These are phyloP conservation scores for Clohesyomyces aquaticus DNA, from an alignment of 495 filamentous ascomycete genomes.

Conservation along the genomic window DNA sequence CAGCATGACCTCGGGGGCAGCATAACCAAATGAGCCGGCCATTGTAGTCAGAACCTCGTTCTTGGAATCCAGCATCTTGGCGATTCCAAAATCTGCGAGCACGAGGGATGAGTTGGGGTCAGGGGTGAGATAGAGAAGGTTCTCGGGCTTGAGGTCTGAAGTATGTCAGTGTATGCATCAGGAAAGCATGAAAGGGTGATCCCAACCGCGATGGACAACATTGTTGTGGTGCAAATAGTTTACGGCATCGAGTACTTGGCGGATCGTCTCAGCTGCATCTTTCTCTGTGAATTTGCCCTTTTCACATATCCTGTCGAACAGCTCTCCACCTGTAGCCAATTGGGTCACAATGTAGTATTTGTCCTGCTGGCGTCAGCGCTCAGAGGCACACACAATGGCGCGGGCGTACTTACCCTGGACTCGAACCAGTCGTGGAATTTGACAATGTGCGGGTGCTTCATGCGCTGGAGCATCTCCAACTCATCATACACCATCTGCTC, in stretches of 20 bases:
- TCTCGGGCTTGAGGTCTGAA: slow-evolving; percentile 95
- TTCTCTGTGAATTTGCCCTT: slow-evolving; percentile 99
- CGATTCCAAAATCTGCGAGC: slow-evolving; percentile 97
- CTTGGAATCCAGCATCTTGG: slow-evolving; percentile 92
- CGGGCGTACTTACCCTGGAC: slow-evolving; percentile 66
- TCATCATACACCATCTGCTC: slow-evolving; percentile 99
- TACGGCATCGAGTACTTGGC: slow-evolving; percentile 92
- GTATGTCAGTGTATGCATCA: background rate
- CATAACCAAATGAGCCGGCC: slow-evolving; percentile 98
- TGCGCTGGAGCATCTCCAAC: slow-evolving; percentile 83
- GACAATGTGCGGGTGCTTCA: slow-evolving; percentile 96
- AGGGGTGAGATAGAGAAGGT: slow-evolving; percentile 88
- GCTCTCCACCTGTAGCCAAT: slow-evolving; percentile 91
- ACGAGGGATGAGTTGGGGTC: slow-evolving; percentile 80
- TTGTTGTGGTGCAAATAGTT: slow-evolving; percentile 93
- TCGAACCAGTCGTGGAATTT: slow-evolving; percentile 99
- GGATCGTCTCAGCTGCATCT: slow-evolving; percentile 95
- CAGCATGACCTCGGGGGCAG: slow-evolving; percentile 97
- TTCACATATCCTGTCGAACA: slow-evolving; percentile 98
- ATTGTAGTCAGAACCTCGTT: slow-evolving; percentile 94
- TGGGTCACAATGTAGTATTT: slow-evolving; percentile 99
- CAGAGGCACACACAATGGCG: slow-evolving; percentile 12
- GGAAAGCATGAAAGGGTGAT: background rate
- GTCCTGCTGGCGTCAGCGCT: slow-evolving; percentile 63
- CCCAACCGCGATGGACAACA: slow-evolving; percentile 92